phyloP scores from a whole-genome alignment of 768 basidiomycete genomes.

The Tylopilus rubrobrunneus region DNA sequence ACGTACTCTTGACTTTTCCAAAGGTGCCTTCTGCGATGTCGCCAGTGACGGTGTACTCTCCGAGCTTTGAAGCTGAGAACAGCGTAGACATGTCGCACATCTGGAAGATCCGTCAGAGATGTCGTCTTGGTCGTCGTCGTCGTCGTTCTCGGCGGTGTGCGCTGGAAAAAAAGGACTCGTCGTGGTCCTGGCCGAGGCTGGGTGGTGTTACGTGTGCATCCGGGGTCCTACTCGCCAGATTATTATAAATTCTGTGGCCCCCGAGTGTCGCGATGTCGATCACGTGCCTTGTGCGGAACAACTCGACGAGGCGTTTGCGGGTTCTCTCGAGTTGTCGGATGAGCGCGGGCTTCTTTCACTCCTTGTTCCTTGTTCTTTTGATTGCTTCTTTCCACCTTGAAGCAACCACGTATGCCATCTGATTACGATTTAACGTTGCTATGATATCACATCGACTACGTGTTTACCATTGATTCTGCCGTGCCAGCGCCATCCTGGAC shows the following conservation, averaged over 20 bases:
- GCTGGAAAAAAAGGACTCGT: slow-evolving; percentile 22
- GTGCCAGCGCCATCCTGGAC: no score
- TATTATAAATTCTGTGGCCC: slow-evolving; percentile 17
- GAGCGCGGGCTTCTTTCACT: background rate
- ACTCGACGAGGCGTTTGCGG: background rate
- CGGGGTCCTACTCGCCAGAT: slow-evolving; percentile 19
- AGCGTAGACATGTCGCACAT: slow-evolving; percentile 27
- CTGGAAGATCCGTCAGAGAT: slow-evolving; percentile 12
- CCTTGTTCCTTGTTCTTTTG: background rate
- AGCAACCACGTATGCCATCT: background rate
- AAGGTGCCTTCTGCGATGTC: slow-evolving; percentile 97
- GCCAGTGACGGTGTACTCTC: slow-evolving; percentile 83
- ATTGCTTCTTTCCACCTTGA: background rate
- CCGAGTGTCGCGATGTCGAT: slow-evolving; percentile 2
- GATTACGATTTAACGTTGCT: background rate
- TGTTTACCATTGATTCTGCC: background rate
- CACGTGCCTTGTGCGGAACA: slow-evolving; percentile 9
- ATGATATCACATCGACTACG: background rate
- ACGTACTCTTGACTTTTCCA: slow-evolving; percentile 98
- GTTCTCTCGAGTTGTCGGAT: background rate
- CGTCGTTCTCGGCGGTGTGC: slow-evolving; percentile 1
- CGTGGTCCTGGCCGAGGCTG: slow-evolving; percentile 19
- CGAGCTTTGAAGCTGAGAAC: slow-evolving; percentile 70
- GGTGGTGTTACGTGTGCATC: slow-evolving; percentile 17
- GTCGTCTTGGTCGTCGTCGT: slow-evolving; percentile 10